Base-by-base conservation (phyloP, 768 basidiomycete species). In the Infundibulicybe gibba region DNA sequence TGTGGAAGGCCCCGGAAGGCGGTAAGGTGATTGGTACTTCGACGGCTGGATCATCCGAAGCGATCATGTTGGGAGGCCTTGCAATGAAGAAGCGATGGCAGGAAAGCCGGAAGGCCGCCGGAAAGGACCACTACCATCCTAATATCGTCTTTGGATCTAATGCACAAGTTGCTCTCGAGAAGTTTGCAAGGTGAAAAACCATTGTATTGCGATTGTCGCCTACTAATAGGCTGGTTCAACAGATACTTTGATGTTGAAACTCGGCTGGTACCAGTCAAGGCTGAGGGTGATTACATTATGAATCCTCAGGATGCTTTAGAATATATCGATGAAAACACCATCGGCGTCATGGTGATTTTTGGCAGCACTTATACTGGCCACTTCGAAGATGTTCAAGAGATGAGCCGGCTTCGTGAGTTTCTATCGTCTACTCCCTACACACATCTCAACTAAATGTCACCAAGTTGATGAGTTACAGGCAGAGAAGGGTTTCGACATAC, bases 81-180 rank as follows among this genome's bases (percentile, higher is more conserved):
- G 83, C 85, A 0, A 68, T 84, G 67, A 87, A 87, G 64, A 77
- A 79, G 59, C 65, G 74, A 20, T 86, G 83, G 84, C 83, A 77
- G 72, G 75, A 77, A 16, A 67, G 67, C 0, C 76, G 83, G 14
- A 85, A 83, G 57, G 70, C 74, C 17, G 79, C 77, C 21, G 75
- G 77, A 35, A 77, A 82, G 53, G 78, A 80, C 40, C 54, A 67
- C 41, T 72, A 58, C 52, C 76, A 81, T 40, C 83, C 81, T 2
- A 79, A 79, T 54, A 71, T 81, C 48, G 70, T 83, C 31, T 77
- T 81, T 55, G 77, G 77, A 15, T 66, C 81, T 43, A 80, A 83
- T 53, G 81, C 79, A 4, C 82, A 85, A 56, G 81, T 82, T 9
- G 77, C 79, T 9, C 63, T 83, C 21, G 82, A 84, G 62, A 83